These are phyloP conservation scores for Lactifluus echinatus DNA, from an alignment of 768 basidiomycete genomes.

Conservation along the genomic window DNA sequence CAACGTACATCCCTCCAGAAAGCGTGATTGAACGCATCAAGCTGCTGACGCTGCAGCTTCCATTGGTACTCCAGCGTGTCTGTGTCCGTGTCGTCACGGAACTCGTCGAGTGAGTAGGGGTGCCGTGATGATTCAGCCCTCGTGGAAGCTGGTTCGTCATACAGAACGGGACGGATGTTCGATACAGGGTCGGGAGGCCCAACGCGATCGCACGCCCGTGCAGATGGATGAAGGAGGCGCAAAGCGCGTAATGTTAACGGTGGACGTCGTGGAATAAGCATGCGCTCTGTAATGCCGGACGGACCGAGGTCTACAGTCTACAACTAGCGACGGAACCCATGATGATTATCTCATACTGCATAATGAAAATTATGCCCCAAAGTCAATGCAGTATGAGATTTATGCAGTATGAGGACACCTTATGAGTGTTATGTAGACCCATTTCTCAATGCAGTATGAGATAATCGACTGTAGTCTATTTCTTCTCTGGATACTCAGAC, in stretches of 20 bases:
- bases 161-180: conserved; percentile 70
- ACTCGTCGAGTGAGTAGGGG: conserved; percentile 76
- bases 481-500: conserved; percentile 20
- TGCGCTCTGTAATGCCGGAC: neutral
- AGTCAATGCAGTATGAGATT: too few species aligned
- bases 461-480: conserved; percentile 5
- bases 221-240: conserved; percentile 18
- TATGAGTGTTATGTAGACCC: too few species aligned
- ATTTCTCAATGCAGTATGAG: too few species aligned
- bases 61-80: conserved; percentile 51
- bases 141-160: conserved; percentile 43
- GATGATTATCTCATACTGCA: too few species aligned
- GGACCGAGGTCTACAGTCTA: too few species aligned
- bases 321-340: too few species aligned
- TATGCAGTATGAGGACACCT: too few species aligned
- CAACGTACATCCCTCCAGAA: conserved; percentile 77
- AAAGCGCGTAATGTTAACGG: conserved; percentile 14
- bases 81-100: conserved; percentile 31
- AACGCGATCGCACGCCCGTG: conserved; percentile 31
- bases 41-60: conserved; percentile 58
- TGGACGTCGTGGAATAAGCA: conserved; percentile 16
- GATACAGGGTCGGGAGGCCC: conserved; percentile 74
- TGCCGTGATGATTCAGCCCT: conserved; percentile 30
- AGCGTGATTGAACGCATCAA: conserved; percentile 66
- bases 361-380: too few species aligned